Evolutionary conservation across 305 asterid species (phyloP), one percentile per base, ranked within the genome.

Genomic region (Fraxinus sp.): DNA sequence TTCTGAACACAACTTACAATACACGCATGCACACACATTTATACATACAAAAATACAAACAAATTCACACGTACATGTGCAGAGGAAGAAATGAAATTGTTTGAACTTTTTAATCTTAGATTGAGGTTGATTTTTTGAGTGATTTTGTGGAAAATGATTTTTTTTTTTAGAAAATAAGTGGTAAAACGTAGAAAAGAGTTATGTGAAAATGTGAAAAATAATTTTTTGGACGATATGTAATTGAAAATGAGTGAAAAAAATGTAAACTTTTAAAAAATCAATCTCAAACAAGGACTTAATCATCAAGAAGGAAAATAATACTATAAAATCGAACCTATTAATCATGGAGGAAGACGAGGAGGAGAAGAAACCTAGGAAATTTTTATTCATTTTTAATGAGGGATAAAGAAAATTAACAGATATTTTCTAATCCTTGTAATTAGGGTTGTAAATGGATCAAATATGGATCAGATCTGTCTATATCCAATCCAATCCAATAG

Each of bases 11-110:
- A 49, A 49, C 59, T 49, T 49, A 49, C 59, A 49, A 49, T 52
- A 74, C 32, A 14, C 24, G 55, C 82, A 7, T 37, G 41, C 85
- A 79, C 81, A 73, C 33, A 11, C 55, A 33, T 35, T 4, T 66
- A 37, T 68, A 46, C 32, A 18, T 32, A 5, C 37, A 43, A 14
- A n/a, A 8, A 75, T 78, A 2, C 11, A 24, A 7, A 39, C 24
- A 22, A 8, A 37, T 68, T 64, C 59, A 33, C 30, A 26, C 52
- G 52, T 2, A 41, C 52, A 41, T 41, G 52, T 41, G 52, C 52
- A 41, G 3, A 43, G 52, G 52, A 43, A 43, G 52, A 9, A 43
- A 43, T 2, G 52, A 43, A 43, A 43, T 43, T 41, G 16, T 41
- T 43, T 10, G 41, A 41, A 10, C 52, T 11, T 9, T 41, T 41